phyloP scores from a whole-genome alignment of 169 alveolate genomes.

The Amoebophrya sp. region DNA sequence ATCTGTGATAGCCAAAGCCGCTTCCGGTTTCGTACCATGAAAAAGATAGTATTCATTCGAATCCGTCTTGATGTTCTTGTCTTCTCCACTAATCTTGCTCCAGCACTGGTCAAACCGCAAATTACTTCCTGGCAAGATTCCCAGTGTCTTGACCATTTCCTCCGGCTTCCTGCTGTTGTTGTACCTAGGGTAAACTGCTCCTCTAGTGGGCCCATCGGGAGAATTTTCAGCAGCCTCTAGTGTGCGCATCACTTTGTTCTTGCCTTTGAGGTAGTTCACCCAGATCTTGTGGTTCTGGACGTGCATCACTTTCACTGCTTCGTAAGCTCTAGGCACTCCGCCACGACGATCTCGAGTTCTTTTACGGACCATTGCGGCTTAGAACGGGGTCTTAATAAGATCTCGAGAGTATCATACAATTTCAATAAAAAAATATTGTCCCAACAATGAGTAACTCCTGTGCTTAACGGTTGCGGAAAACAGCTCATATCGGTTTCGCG shows the following conservation, averaged over 20 bases:
- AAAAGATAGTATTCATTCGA: neutral
- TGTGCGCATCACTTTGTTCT: neutral
- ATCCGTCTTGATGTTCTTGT: neutral
- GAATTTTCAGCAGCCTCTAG: too few species aligned
- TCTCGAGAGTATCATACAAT: too few species aligned
- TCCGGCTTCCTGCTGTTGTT: neutral
- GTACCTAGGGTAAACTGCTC: too few species aligned
- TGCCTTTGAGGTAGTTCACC: conserved; percentile 12
- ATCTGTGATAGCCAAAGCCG: neutral
- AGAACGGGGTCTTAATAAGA: too few species aligned
- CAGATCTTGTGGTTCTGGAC: conserved; percentile 23
- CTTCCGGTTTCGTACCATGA: neutral
- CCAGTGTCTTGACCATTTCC: neutral
- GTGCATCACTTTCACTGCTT: neutral
- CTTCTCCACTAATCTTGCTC: neutral
- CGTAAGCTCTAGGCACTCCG: neutral
- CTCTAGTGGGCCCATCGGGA: too few species aligned
- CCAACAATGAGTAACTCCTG: too few species aligned
- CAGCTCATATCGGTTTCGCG: too few species aligned
- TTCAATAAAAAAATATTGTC: too few species aligned
- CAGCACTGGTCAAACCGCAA: neutral
- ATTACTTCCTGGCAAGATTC: neutral
- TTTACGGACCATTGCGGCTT: neutral
- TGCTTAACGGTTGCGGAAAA: too few species aligned
- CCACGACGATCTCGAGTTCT: neutral